Percentiles rank a stretch among this genome's conserved stretches.
Conservation (phyloP, 2,329 filamentous ascomycete genomes). For the Corinectria fuckeliana region DNA sequence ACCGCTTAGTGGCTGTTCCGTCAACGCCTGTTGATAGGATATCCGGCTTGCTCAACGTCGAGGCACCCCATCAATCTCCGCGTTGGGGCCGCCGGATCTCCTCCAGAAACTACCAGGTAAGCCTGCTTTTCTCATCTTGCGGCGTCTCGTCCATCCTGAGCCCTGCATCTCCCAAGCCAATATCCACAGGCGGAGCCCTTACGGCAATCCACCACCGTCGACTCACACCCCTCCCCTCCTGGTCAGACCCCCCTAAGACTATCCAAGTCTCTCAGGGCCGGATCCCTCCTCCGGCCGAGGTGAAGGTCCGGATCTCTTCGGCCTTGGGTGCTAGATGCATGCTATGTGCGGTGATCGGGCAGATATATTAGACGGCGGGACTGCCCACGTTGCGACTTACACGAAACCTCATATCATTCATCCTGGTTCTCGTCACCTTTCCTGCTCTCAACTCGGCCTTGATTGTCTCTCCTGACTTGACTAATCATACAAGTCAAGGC, state of each 20-base stretch:
- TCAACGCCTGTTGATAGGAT: background rate
- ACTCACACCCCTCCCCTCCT: slow-evolving; percentile 24
- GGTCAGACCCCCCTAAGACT: slow-evolving; percentile 16
- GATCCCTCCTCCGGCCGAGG: slow-evolving; percentile 32
- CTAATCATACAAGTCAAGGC: slow-evolving; percentile 11
- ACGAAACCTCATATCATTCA: slow-evolving; percentile 18
- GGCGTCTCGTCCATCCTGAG: slow-evolving; percentile 16
- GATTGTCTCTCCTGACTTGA: slow-evolving; percentile 16
- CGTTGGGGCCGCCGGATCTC: slow-evolving; percentile 4
- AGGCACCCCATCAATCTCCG: slow-evolving; percentile 25
- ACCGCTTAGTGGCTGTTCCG: slow-evolving; percentile 16
- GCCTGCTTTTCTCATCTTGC: slow-evolving; percentile 17
- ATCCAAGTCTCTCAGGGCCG: slow-evolving; percentile 22
- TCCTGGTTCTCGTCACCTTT: slow-evolving; percentile 8
- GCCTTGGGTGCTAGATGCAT: slow-evolving; percentile 4
- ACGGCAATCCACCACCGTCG: slow-evolving; percentile 32
- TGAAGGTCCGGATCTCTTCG: slow-evolving; percentile 37
- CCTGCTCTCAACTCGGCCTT: slow-evolving; percentile 19
- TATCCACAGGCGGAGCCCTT: slow-evolving; percentile 32
- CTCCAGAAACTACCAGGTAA: slow-evolving; percentile 24
- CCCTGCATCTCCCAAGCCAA: slow-evolving; percentile 20
- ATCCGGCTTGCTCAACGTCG: background rate
- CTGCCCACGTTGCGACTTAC: slow-evolving; percentile 30
- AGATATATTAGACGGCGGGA: slow-evolving; percentile 34
- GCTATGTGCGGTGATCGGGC: slow-evolving; percentile 24